These are phyloP conservation scores for Austropuccinia psidii DNA, from an alignment of 1,284 basidiomycete genomes.

Conservation along the genomic window DNA sequence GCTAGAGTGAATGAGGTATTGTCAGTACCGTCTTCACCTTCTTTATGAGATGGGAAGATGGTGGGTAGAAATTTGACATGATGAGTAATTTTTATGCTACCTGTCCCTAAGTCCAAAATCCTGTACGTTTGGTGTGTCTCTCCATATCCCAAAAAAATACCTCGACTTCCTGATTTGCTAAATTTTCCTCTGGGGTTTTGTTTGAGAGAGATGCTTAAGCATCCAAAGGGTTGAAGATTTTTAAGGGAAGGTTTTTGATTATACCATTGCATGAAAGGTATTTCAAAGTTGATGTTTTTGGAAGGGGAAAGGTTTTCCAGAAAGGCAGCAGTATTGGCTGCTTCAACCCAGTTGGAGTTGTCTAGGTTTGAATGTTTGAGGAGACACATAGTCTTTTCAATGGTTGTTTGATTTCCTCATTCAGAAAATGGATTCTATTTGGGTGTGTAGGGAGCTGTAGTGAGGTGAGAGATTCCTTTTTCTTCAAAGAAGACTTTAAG, in stretches of 20 bases:
- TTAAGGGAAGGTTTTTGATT: not conserved
- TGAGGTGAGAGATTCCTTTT: not conserved
- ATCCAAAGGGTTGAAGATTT: not conserved
- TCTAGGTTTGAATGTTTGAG: conserved; percentile 43
- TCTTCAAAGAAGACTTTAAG: not conserved
- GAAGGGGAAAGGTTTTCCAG: conserved; percentile 44
- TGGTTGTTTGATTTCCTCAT: conserved; percentile 29
- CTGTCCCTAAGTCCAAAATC: not conserved
- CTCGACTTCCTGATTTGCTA: not conserved
- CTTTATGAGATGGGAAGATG: not conserved
- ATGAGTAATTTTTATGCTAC: not conserved
- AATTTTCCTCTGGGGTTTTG: not conserved
- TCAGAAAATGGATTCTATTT: not conserved
- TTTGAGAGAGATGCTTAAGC: not conserved
- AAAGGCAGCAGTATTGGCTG: conserved; percentile 45
- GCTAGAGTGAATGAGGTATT: too few species aligned
- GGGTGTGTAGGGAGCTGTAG: not conserved
- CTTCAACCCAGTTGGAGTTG: conserved; percentile 47
- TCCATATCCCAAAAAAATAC: not conserved
- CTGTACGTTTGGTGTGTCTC: not conserved
- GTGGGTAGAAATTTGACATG: not conserved
- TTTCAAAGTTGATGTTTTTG: not conserved
- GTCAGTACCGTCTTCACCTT: too few species aligned
- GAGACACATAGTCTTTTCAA: conserved; percentile 43
- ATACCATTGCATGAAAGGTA: not conserved